phyloP scores from a whole-genome alignment of 2,329 filamentous ascomycete species.

The Kalmusia sp. region DNA sequence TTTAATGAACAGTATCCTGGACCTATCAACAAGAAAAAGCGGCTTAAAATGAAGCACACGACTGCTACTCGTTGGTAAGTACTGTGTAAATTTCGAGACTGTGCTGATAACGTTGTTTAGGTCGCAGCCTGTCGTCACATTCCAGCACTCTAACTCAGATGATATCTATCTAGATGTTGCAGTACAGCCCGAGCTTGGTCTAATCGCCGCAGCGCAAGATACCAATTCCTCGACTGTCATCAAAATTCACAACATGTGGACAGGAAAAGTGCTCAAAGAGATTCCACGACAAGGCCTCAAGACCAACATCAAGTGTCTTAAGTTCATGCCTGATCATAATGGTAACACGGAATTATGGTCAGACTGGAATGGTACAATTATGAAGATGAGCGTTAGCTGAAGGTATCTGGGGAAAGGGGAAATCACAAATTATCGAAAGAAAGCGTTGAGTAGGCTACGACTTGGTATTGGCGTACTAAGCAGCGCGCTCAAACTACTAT shows the following conservation, averaged over 20 bases:
- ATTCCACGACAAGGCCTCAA: constrained; percentile 13
- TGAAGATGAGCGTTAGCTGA: constrained; percentile 15
- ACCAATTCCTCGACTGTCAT: constrained; percentile 20
- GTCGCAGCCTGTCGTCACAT: constrained; percentile 37
- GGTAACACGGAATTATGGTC: constrained; percentile 32
- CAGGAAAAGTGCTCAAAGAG: constrained; percentile 35
- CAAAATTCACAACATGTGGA: constrained; percentile 41
- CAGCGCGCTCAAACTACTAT: too few relatives aligned
- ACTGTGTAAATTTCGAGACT: too few relatives aligned
- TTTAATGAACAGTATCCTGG: constrained; percentile 19
- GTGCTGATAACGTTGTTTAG: background rate
- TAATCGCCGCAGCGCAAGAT: constrained; percentile 43
- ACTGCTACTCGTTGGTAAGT: constrained; percentile 12
- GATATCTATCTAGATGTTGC: constrained; percentile 37
- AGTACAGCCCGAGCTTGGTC: constrained; percentile 34
- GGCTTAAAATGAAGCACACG: constrained; percentile 17
- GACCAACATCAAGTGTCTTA: constrained; percentile 29
- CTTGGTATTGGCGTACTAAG: too few relatives aligned
- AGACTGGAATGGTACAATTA: constrained; percentile 27
- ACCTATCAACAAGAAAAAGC: constrained; percentile 16
- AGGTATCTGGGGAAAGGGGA: constrained; percentile 17
- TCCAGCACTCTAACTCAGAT: constrained; percentile 34
- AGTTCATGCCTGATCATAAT: constrained; percentile 35
- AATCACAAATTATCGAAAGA: background rate
- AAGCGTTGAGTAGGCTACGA: too few relatives aligned